Conservation (phyloP, 2,329 filamentous ascomycete genomes). For the Lizonia empirigonia region DNA sequence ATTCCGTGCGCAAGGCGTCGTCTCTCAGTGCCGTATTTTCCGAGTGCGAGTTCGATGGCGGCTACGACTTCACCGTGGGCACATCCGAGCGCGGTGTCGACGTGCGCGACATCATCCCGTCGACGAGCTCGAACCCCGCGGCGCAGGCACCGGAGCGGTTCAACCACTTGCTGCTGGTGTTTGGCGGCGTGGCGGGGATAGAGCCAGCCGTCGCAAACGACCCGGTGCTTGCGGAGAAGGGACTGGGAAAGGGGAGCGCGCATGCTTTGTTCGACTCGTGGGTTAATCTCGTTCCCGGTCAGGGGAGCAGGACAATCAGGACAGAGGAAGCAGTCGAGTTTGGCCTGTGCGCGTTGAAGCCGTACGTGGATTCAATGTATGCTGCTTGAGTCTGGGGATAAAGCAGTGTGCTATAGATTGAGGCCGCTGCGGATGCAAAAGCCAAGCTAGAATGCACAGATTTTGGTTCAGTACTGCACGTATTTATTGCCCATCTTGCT, state of each 20-base stretch:
- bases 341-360: constrained; percentile 71
- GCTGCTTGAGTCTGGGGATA: background rate
- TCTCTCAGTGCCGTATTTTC: constrained; percentile 77
- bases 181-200: constrained; percentile 80
- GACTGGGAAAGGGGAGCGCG: constrained; percentile 67
- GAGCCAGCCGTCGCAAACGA: constrained; percentile 74
- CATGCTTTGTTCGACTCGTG: constrained; percentile 80
- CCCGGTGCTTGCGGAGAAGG: constrained; percentile 63
- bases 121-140: constrained; percentile 1
- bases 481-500: too few relatives aligned
- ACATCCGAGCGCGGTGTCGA: constrained; percentile 77
- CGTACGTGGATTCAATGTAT: constrained; percentile 38
- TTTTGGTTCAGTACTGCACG: too few relatives aligned
- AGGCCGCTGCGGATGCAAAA: too few relatives aligned
- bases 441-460: too few relatives aligned
- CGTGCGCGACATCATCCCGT: constrained; percentile 44
- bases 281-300: constrained; percentile 79
- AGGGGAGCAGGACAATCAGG: constrained; percentile 80
- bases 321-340: constrained; percentile 85
- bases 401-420: too few relatives aligned
- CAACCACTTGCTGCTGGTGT: constrained; percentile 76
- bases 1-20: constrained; percentile 67
- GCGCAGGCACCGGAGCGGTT: constrained; percentile 53
- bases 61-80: constrained; percentile 82
- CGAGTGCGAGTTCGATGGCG: constrained; percentile 73